These are phyloP conservation scores for Ambrosia hybrid DNA, from an alignment of 140 eudicot species.

Conservation along the genomic window DNA sequence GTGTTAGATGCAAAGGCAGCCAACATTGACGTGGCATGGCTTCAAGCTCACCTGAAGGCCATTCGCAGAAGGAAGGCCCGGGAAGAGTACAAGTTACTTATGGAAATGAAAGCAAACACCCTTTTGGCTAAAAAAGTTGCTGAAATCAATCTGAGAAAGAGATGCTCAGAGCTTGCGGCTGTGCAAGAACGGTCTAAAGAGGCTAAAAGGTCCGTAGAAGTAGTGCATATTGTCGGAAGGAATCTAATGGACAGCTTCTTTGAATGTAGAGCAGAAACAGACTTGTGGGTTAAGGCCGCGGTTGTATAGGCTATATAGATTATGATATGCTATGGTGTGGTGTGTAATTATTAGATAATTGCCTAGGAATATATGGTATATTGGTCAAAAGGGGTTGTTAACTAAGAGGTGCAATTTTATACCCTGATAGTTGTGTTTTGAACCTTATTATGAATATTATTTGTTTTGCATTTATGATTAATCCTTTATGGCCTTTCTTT, in stretches of 20 bases:
- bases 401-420: background rate
- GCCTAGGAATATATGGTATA: background rate
- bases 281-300: constrained; percentile 19
- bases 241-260: constrained; percentile 23
- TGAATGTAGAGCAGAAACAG: constrained; percentile 21
- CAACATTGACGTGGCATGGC: background rate
- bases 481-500: too few species aligned
- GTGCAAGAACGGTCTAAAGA: constrained; percentile 24
- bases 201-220: constrained; percentile 33
- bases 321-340: background rate
- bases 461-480: too few species aligned
- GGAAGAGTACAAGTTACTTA: too few species aligned
- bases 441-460: too few species aligned
- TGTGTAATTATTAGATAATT: constrained; percentile 11
- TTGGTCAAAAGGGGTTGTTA: too few species aligned
- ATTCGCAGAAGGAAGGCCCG: too few species aligned
- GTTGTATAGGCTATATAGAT: constrained; percentile 5
- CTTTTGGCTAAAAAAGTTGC: background rate
- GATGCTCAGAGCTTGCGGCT: constrained; percentile 18
- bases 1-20: background rate
- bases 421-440: too few species aligned
- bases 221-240: constrained; percentile 19
- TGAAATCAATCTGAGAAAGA: constrained; percentile 24
- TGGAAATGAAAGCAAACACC: too few species aligned
- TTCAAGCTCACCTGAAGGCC: background rate